Conservation (phyloP, 306 rosid genomes). For the Bauhinia variegata region DNA sequence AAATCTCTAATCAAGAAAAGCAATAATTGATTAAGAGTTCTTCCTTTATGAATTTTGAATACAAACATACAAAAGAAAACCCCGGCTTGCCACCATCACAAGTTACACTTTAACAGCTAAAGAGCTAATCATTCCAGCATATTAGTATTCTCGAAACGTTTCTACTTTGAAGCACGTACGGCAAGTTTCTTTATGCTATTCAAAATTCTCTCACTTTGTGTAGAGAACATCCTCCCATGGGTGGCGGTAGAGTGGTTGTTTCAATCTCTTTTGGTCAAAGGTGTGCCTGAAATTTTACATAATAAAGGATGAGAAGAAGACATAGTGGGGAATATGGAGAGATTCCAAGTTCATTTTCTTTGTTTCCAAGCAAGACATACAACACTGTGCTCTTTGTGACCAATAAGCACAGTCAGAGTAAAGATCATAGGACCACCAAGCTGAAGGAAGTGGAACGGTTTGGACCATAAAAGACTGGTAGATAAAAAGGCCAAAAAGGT, state of each 20-base stretch:
- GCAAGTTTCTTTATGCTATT: constrained; percentile 24
- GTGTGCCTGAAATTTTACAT: constrained; percentile 72
- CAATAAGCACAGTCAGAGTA: too few relatives aligned
- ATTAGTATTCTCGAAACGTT: constrained; percentile 32
- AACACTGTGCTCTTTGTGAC: too few relatives aligned
- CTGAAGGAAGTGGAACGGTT: constrained; percentile 20
- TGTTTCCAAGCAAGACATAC: too few relatives aligned
- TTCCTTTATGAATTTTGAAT: constrained; percentile 41
- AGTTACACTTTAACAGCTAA: constrained; percentile 44
- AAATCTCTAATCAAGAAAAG: constrained; percentile 23
- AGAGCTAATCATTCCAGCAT: constrained; percentile 43
- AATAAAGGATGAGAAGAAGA: constrained; percentile 20
- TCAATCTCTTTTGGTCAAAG: constrained; percentile 98
- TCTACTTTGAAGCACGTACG: constrained; percentile 32
- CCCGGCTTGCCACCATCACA: constrained; percentile 36
- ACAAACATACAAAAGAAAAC: constrained; percentile 48
- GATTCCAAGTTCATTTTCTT: too few relatives aligned
- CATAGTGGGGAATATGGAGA: neutral
- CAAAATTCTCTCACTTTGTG: constrained; percentile 68
- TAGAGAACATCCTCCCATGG: constrained; percentile 99
- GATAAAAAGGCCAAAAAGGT: constrained; percentile 37
- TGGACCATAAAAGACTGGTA: constrained; percentile 27
- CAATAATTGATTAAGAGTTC: constrained; percentile 38
- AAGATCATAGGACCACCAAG: constrained; percentile 44
- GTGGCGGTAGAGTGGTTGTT: constrained; percentile 98